Evolutionary conservation across 108 stramenopile species (phyloP).

Genomic region (Skeletonema marinoi): DNA sequence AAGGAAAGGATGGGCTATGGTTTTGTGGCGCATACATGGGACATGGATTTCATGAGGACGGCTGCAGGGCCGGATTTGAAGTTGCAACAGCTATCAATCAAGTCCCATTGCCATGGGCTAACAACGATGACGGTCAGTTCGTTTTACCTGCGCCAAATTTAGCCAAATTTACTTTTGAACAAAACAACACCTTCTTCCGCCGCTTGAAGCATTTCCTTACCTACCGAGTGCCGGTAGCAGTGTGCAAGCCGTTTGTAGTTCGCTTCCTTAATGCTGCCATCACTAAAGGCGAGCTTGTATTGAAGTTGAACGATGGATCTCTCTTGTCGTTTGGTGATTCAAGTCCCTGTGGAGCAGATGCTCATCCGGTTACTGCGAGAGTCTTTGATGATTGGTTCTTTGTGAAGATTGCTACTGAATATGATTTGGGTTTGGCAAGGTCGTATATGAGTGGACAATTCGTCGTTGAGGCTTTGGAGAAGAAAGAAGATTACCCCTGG

Average conservation of each 20-base stretch:
- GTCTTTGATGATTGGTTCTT: conserved; percentile 94
- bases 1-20: conserved; percentile 88
- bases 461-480: conserved; percentile 67
- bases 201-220: conserved; percentile 52
- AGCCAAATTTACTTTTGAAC: conserved; percentile 36
- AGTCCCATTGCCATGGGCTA: conserved; percentile 73
- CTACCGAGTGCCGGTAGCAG: conserved; percentile 64
- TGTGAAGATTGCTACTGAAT: conserved; percentile 89
- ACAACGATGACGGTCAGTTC: conserved; percentile 10
- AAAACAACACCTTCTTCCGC: conserved; percentile 30
- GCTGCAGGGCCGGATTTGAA: conserved; percentile 83
- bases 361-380: conserved; percentile 71
- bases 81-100: conserved; percentile 72
- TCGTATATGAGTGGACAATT: conserved; percentile 93
- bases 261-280: conserved; percentile 72
- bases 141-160: conserved; percentile 72
- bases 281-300: conserved; percentile 55
- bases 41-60: conserved; percentile 99
- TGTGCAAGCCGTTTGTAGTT: conserved; percentile 62
- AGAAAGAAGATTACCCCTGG: conserved; percentile 61
- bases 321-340: conserved; percentile 73
- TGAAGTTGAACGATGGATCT: conserved; percentile 81
- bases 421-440: conserved; percentile 90
- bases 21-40: conserved; percentile 95
- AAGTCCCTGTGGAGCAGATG: conserved; percentile 55